These are phyloP conservation scores for Mucor velutinosus DNA, from an alignment of 371 early-diverging fungal species.

Conservation along the genomic window DNA sequence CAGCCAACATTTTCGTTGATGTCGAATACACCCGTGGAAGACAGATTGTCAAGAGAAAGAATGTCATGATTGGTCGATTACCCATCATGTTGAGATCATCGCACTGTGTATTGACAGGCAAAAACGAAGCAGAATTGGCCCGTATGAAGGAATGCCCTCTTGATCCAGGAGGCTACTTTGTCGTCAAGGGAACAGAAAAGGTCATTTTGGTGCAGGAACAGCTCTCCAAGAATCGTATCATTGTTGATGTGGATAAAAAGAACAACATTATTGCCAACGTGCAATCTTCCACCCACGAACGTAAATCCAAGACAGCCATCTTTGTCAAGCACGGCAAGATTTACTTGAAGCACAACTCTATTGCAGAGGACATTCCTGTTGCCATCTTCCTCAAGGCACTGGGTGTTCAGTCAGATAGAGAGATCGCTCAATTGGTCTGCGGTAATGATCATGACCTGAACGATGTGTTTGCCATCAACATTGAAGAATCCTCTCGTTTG, in stretches of 20 bases:
- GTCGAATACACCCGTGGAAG: conserved; percentile 95
- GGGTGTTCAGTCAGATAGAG: conserved; percentile 96
- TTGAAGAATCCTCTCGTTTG: conserved; percentile 86
- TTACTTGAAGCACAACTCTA: conserved; percentile 95
- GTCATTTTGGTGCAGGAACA: conserved; percentile 99
- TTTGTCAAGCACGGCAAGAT: conserved; percentile 79
- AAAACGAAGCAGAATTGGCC: conserved; percentile 80
- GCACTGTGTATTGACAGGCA: conserved; percentile 86
- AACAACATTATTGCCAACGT: conserved; percentile 71
- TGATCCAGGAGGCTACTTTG: conserved; percentile 99
- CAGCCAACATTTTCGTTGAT: conserved; percentile 96
- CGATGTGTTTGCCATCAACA: conserved; percentile 84
- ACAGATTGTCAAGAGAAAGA: conserved; percentile 83
- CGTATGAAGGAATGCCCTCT: conserved; percentile 96
- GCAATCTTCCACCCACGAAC: conserved; percentile 93
- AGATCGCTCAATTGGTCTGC: conserved; percentile 94
- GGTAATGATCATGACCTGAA: conserved; percentile 84
- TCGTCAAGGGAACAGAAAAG: conserved; percentile 98
- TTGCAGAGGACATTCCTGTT: conserved; percentile 94
- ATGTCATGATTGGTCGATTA: conserved; percentile 95
- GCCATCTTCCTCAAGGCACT: conserved; percentile 89
- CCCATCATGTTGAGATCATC: conserved; percentile 99
- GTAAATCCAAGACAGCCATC: conserved; percentile 97
- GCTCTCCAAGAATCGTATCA: conserved; percentile 99
- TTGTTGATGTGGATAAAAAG: conserved; percentile 93